Percentiles rank a stretch among this genome's conserved stretches.
phyloP scores from a whole-genome alignment of 1,284 basidiomycete genomes.

The Afroboletus lepidellus region DNA sequence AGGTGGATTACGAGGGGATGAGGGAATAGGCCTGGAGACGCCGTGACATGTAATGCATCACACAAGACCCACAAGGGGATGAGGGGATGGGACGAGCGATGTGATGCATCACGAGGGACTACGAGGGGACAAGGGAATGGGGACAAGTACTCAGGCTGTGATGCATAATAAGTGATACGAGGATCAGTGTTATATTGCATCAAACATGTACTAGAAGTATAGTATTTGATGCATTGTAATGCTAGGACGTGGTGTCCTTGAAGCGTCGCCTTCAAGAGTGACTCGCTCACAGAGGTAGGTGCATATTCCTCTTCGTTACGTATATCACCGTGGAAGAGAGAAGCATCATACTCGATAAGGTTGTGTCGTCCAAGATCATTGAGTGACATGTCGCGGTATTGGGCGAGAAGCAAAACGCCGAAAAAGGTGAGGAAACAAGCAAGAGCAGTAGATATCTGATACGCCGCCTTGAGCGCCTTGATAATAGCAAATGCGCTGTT shows the following conservation, averaged over 20 bases:
- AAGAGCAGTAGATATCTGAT: conserved; percentile 36
- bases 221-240: too few relatives aligned
- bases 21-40: too few relatives aligned
- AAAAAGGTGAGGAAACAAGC: conserved; percentile 34
- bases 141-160: too few relatives aligned
- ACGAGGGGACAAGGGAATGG: too few relatives aligned
- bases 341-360: conserved; percentile 53
- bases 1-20: too few relatives aligned
- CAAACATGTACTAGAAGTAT: too few relatives aligned
- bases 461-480: conserved; percentile 35
- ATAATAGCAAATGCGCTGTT: conserved; percentile 32
- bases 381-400: conserved; percentile 37
- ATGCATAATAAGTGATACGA: too few relatives aligned
- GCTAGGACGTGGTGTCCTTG: neutral
- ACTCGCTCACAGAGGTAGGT: conserved; percentile 17
- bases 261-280: conserved; percentile 23
- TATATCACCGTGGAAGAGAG: conserved; percentile 46
- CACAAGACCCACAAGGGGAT: too few relatives aligned
- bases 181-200: too few relatives aligned
- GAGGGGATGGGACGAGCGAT: too few relatives aligned
- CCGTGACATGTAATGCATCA: too few relatives aligned
- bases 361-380: conserved; percentile 39
- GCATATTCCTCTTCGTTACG: conserved; percentile 30
- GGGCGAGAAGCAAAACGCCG: conserved; percentile 28
- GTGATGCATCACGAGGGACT: too few relatives aligned